Evolutionary conservation across 306 rosid species (phyloP), one percentile per base, ranked within the genome.

Genomic region (Pyrus communis): DNA sequence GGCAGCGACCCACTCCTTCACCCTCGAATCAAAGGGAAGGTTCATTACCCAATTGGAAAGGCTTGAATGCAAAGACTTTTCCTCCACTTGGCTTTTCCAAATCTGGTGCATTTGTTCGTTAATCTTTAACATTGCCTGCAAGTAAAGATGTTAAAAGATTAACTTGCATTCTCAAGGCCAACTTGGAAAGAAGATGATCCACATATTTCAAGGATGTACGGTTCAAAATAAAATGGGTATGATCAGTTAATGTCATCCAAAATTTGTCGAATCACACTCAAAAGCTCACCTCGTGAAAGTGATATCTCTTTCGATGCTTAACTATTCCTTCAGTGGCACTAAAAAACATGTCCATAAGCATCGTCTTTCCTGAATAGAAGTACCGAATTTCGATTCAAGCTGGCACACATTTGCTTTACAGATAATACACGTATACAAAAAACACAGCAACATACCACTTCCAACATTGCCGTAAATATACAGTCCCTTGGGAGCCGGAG

Each of bases 321-420:
- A 92, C 93, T 70, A 92, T 78, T 85, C 89, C 89, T 79, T 92
- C 83, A 5, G 98, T 92, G 82, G 96, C 90, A 74, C 84, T 80
- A 85, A 88, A 95, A 85, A 90, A 90, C 98, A 95, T 92, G 86
- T 95, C 98, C 98, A 95, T 95, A 84, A 95, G 91, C 98, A 95
- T 95, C 33, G 98, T 95, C 91, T 95, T 95, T 80, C 98, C 97
- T 90, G 80, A 22, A n/a, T 9, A 54, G 7, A 81, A 83, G 65
- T 71, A 72, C 60, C 78, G 80, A 78, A 80, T 69, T 23, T 58
- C 35, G 67, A 71, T 71, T 75, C 77, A 65, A 68, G 71, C 40
- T 18, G 68, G 71, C 45, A 64, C 43, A 74, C 61, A 69, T 67
- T 81, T 57, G 67, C 65, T 70, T 73, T 70, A 69, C 15, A 40